Evolutionary conservation across 179 eudicot genomes (phyloP), one percentile per base, ranked within the genome.

Genomic region (Silene noctiflora): DNA sequence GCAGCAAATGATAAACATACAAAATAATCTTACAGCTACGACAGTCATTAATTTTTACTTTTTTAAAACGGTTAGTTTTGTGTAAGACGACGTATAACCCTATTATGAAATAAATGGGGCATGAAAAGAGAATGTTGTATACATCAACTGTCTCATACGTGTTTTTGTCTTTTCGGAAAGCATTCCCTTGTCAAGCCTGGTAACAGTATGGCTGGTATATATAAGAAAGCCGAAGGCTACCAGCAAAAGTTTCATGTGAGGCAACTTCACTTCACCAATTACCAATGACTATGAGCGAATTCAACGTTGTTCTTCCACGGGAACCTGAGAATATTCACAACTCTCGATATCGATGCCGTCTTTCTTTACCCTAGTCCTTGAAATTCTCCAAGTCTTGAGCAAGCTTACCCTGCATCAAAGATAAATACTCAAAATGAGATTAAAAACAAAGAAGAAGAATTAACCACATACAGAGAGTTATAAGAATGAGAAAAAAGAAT

Each of bases 311-410:
- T 90, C 96, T 79, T 87, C 89, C 9, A 60, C 76, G 20, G 92
- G 87, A 71, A 90, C 90, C 33, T 59, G 65, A 14, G 91, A 33
- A 83, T 94, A 94, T 56, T 78, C 78, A 64, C 75, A 81, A 68
- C 80, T 85, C 79, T 87, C 91, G 31, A 78, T 86, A 39, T 35
- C 24, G 67, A 79, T 78, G 51, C 84, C 88, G 59, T 88, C 83
- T 78, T 70, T 88, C 68, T 72, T 81, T 19, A 72, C 76, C 72
- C 75, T 89, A 17, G 86, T 85, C 98, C 96, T 89, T 9, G 94
- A 86, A 67, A 87, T 66, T 82, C 82, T 91, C 98, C 96, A 94
- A 9, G 73, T 82, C 86, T 84, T 84, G 29, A 90, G 75, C 87
- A 94, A 87, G 78, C 94, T 94, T 77, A 80, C 83, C 88, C 98